phyloP scores from a whole-genome alignment of 768 basidiomycete species.

The Lentinula raphanica region DNA sequence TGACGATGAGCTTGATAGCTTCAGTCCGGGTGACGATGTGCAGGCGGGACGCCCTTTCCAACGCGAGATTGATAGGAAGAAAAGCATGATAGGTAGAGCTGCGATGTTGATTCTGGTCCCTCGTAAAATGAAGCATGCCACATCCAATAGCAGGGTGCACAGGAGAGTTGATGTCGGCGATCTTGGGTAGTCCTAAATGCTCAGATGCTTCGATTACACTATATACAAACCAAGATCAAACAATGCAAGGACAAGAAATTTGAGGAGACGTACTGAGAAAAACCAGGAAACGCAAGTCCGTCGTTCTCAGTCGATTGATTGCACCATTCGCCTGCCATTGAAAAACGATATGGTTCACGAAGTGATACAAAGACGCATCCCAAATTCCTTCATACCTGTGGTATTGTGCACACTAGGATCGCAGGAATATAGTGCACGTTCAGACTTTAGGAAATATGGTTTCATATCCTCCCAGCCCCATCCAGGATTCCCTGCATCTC shows the following conservation, averaged over 20 bases:
- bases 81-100: conserved; percentile 18
- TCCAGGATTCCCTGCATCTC: conserved; percentile 20
- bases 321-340: conserved; percentile 9
- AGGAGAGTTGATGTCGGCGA: conserved; percentile 14
- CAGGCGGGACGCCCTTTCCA: background rate
- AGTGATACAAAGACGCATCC: too few species aligned
- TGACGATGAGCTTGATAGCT: background rate
- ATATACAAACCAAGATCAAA: background rate
- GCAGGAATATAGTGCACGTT: conserved; percentile 11
- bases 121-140: conserved; percentile 11
- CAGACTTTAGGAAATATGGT: conserved; percentile 29
- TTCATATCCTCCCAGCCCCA: conserved; percentile 30
- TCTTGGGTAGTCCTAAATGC: conserved; percentile 13
- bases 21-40: conserved; percentile 4
- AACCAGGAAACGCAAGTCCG: conserved; percentile 7
- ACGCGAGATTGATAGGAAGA: conserved; percentile 13
- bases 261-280: background rate
- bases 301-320: conserved; percentile 1
- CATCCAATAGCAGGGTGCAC: conserved; percentile 9
- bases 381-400: conserved; percentile 10
- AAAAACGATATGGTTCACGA: conserved; percentile 14
- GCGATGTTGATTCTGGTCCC: conserved; percentile 11
- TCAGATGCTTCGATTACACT: conserved; percentile 11
- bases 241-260: conserved; percentile 1
- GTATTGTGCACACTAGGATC: conserved; percentile 7